Evolutionary conservation across 768 basidiomycete species (phyloP).

Genomic region (Pulveroboletus sp.): DNA sequence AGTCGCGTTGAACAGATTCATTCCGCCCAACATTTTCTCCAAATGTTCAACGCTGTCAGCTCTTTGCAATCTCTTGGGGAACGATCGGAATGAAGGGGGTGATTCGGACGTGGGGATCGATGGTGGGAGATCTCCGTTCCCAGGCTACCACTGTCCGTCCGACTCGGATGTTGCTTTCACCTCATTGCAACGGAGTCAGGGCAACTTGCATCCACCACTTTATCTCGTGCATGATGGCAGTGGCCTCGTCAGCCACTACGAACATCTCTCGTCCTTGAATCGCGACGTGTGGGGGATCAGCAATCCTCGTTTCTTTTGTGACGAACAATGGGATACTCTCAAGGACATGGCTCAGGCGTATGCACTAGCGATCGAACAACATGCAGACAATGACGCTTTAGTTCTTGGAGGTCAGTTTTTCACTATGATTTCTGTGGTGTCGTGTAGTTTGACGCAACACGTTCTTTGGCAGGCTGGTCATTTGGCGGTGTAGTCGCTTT

Average conservation of each 20-base stretch:
- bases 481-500: conserved; percentile 73
- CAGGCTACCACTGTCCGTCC: conserved; percentile 16
- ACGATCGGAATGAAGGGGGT: not conserved
- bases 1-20: conserved; percentile 36
- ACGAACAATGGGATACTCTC: conserved; percentile 46
- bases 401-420: conserved; percentile 55
- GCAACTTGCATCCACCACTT: conserved; percentile 37
- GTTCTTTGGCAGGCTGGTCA: conserved; percentile 57
- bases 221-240: conserved; percentile 74
- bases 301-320: conserved; percentile 48
- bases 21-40: conserved; percentile 45
- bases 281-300: conserved; percentile 59
- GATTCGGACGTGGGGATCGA: not conserved
- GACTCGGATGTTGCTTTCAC: conserved; percentile 28
- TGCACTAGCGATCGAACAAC: conserved; percentile 36
- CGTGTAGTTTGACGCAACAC: not conserved
- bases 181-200: conserved; percentile 35
- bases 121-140: not conserved
- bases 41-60: conserved; percentile 36
- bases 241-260: conserved; percentile 52
- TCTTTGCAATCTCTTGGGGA: conserved; percentile 14
- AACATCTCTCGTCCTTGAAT: conserved; percentile 42
- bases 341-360: conserved; percentile 53
- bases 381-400: conserved; percentile 34
- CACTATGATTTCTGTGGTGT: not conserved